Conservation (phyloP, 768 basidiomycete species). For the Dacryopinax primogenitus region DNA sequence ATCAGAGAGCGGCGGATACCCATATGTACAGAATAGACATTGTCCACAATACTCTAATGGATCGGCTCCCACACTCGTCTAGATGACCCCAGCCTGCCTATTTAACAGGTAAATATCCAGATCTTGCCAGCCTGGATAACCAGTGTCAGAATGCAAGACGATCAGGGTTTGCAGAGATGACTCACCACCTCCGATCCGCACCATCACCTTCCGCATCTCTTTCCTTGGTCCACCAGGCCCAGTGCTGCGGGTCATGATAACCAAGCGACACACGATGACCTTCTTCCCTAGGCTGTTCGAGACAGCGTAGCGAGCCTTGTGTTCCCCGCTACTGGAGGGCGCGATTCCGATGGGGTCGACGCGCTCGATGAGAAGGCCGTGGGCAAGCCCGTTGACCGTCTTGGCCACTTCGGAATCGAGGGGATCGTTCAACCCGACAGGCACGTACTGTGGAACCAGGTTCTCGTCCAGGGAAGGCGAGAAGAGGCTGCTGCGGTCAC, state of each 20-base stretch:
- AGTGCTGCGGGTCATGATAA: constrained; percentile 53
- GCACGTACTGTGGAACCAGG: constrained; percentile 50
- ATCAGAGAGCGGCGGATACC: background rate
- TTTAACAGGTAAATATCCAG: constrained; percentile 62
- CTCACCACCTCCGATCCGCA: constrained; percentile 75
- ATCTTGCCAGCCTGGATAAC: constrained; percentile 40
- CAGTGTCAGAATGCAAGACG: background rate
- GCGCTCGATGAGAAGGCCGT: constrained; percentile 65
- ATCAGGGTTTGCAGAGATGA: constrained; percentile 16
- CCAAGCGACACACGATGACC: constrained; percentile 64
- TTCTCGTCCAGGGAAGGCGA: constrained; percentile 46
- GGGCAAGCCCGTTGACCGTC: constrained; percentile 61
- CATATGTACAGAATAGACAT: background rate
- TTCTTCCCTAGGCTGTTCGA: constrained; percentile 60
- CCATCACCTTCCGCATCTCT: constrained; percentile 73
- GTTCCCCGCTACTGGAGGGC: constrained; percentile 63
- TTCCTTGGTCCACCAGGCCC: constrained; percentile 30
- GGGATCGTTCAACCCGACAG: constrained; percentile 58
- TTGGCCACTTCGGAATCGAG: constrained; percentile 67
- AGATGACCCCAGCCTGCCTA: constrained; percentile 45
- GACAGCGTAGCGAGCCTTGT: constrained; percentile 74
- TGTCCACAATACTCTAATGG: background rate
- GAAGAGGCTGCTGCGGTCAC: constrained; percentile 21
- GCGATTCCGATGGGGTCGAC: constrained; percentile 57
- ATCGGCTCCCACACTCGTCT: background rate